phyloP scores from a whole-genome alignment of 106 monocot genomes.

The Dendrobium catenatum region DNA sequence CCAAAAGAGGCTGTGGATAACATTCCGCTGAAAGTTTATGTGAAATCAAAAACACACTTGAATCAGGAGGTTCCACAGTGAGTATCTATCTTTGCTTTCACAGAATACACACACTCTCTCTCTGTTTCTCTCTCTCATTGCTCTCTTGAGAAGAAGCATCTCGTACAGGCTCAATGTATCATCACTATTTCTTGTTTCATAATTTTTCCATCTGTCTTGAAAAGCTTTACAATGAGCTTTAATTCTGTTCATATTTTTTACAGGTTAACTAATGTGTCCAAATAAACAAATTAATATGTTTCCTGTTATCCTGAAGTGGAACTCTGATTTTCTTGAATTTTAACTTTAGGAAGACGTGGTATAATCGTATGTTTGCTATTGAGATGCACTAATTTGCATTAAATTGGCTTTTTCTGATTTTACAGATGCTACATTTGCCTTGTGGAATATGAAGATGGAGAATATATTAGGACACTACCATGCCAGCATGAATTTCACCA shows the following conservation, averaged over 20 bases:
- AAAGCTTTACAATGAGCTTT: neutral
- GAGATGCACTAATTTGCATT: neutral
- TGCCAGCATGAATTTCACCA: slow-evolving; percentile 93
- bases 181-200: neutral
- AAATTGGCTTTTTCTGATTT: neutral
- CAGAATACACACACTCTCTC: neutral
- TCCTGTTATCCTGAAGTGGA: neutral
- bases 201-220: neutral
- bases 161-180: neutral
- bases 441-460: slow-evolving; percentile 89
- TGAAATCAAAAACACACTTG: slow-evolving; percentile 33
- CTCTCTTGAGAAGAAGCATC: neutral
- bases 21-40: slow-evolving; percentile 62
- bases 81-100: slow-evolving; percentile 9
- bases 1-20: slow-evolving; percentile 84
- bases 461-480: slow-evolving; percentile 59
- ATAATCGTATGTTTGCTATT: neutral
- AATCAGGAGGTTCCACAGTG: slow-evolving; percentile 74
- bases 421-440: slow-evolving; percentile 84
- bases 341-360: neutral
- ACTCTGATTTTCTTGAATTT: neutral
- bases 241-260: neutral
- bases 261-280: neutral
- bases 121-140: no score
- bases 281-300: neutral